These are phyloP conservation scores for Miscanthus lutarioriparius DNA, from an alignment of 176 grass and related monocot genomes.

Conservation along the genomic window DNA sequence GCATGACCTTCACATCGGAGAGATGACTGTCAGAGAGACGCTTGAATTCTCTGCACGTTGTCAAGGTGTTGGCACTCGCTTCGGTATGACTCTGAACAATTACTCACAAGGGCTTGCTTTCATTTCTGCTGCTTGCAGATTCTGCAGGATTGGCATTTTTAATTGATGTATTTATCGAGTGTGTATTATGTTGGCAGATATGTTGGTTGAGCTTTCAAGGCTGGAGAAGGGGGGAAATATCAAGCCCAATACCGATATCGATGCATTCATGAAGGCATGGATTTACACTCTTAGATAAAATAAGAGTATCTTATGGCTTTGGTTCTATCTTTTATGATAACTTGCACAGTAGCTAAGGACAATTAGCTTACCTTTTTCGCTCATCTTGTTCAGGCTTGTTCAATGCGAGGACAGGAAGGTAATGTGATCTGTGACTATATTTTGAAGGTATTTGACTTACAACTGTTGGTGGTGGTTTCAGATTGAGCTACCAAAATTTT, in stretches of 20 bases:
- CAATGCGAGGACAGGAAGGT: constrained; percentile 61
- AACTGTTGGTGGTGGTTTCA: background rate
- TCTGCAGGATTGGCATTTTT: constrained; percentile 23
- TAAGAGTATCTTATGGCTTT: background rate
- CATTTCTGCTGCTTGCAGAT: background rate
- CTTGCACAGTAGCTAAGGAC: background rate
- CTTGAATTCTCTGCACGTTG: constrained; percentile 64
- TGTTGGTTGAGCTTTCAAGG: constrained; percentile 78
- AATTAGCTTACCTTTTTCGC: background rate
- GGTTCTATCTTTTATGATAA: background rate
- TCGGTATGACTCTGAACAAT: background rate
- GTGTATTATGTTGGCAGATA: constrained; percentile 49
- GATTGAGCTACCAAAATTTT: background rate
- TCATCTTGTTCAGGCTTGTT: constrained; percentile 52
- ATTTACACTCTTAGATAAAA: background rate
- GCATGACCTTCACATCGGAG: constrained; percentile 54
- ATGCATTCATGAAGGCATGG: constrained; percentile 91
- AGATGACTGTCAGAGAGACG: constrained; percentile 71
- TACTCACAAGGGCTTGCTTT: too few relatives aligned
- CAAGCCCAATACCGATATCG: constrained; percentile 78
- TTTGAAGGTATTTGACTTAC: constrained; percentile 62
- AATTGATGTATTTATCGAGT: background rate
- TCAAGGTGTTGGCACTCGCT: constrained; percentile 20
- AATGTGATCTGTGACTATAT: constrained; percentile 85
- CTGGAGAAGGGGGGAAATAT: constrained; percentile 84